Base-by-base conservation (phyloP, 805 yeast genomes). In the Saturnispora serradocipensis region DNA sequence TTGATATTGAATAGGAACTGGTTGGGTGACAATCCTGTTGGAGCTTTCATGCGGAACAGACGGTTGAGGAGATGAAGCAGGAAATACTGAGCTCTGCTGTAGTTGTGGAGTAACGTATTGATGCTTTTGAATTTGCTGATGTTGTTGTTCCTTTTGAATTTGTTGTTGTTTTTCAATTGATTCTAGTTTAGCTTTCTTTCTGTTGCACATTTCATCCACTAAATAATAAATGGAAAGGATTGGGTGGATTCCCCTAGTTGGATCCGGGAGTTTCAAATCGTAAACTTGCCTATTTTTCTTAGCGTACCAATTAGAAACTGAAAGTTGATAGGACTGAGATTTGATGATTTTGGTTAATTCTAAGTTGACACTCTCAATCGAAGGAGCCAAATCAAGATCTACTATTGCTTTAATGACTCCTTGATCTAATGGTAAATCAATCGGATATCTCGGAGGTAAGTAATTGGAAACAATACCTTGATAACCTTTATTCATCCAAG, bases 401-500 rank as follows among this genome's bases (percentile, higher is more conserved):
- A 85, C 81, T 74, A 93, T 88, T 49, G 86, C 87, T 52, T 76
- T 75, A 10, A 91, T 71, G 10, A 90, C 87, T 0, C 71, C 75
- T 0, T 73, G 74, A 60, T 87, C 84, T 49, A 88, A 70, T 0
- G 95, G 95, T 49, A 77, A 69, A 16, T 73, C 71, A 59, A 93
- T 68, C 2, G 99, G 99, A 3, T 72, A 67, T 58, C 99, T 75
- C 46, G 74, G 76, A 0, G 98, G 97, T 39, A 93, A 68, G 63
- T 82, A 84, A 43, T 81, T 80, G 10, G 81, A 75, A 1, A 86
- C 83, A 0, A 83, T 77, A 35, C 77, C 77, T 51, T 88, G 96
- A 63, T 78, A 89, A 35, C 97, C 97, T 64, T 82, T 82, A 51
- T 75, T 76, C 91, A 93, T 88, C 99, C 99, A 93, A 1, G 96